phyloP scores from a whole-genome alignment of 805 yeast species.

The Suhomyces prunicola region DNA sequence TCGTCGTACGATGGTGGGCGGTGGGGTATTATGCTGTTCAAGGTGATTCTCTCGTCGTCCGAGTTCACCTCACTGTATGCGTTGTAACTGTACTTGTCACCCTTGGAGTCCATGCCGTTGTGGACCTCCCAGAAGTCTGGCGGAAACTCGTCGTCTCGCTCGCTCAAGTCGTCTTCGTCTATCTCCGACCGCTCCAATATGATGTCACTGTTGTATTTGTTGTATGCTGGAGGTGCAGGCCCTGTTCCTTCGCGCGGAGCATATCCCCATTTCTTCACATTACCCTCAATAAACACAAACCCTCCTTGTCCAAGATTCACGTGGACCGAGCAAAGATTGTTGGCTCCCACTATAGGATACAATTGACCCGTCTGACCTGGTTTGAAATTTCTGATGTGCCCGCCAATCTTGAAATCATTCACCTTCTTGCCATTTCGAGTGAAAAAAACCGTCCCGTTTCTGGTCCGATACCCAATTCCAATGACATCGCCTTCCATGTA shows the following conservation, averaged over 20 bases:
- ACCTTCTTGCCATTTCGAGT: conserved; percentile 92
- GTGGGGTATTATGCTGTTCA: conserved; percentile 34
- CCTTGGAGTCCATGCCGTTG: conserved; percentile 8
- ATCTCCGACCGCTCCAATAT: conserved; percentile 63
- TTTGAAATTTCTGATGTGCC: conserved; percentile 71
- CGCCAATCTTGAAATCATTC: conserved; percentile 76
- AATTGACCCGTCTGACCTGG: conserved; percentile 46
- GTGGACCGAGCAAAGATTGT: conserved; percentile 75
- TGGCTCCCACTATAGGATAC: conserved; percentile 89
- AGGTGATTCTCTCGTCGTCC: conserved; percentile 40
- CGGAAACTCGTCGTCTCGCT: conserved; percentile 49
- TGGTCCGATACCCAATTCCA: conserved; percentile 84
- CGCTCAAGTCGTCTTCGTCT: conserved; percentile 46
- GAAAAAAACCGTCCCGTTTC: conserved; percentile 84
- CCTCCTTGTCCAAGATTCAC: conserved; percentile 90
- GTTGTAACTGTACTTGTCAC: conserved; percentile 35
- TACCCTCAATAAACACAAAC: conserved; percentile 85
- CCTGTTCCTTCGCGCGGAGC: conserved; percentile 87
- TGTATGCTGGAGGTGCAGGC: conserved; percentile 93
- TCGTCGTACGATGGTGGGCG: conserved; percentile 38
- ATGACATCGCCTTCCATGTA: conserved; percentile 83
- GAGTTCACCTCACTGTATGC: conserved; percentile 40
- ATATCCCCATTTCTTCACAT: conserved; percentile 92
- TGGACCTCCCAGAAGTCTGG: conserved; percentile 52
- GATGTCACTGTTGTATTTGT: conserved; percentile 73